phyloP scores from a whole-genome alignment of 768 basidiomycete species.

The Phylloporus rhodoxanthus region DNA sequence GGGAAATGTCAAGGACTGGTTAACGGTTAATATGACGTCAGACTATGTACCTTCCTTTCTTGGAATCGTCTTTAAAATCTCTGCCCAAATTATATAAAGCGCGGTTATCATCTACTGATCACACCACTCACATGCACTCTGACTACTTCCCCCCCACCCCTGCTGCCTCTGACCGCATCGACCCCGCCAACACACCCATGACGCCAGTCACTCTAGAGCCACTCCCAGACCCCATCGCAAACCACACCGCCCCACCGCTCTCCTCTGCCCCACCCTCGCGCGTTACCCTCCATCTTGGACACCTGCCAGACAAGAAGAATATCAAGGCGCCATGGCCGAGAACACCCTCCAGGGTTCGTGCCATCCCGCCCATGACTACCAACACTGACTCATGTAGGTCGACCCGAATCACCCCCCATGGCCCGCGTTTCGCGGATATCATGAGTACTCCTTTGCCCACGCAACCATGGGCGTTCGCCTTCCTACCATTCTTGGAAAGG shows the following conservation, averaged over 20 bases:
- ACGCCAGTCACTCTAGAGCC: not conserved
- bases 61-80: constrained; percentile 12
- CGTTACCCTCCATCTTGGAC: constrained; percentile 68
- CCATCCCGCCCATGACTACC: constrained; percentile 4
- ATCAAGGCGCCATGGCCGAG: constrained; percentile 70
- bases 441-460: constrained; percentile 79
- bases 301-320: constrained; percentile 67
- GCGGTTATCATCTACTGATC: no score
- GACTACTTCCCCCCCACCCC: constrained; percentile 30
- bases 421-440: constrained; percentile 77
- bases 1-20: not conserved
- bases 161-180: constrained; percentile 18
- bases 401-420: constrained; percentile 82
- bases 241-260: constrained; percentile 6
- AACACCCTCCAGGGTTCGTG: constrained; percentile 60
- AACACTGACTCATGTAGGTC: constrained; percentile 38
- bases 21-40: constrained; percentile 23
- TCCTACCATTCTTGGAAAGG: constrained; percentile 93
- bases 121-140: constrained; percentile 3
- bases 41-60: constrained; percentile 25
- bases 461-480: constrained; percentile 96
- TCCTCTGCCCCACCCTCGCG: constrained; percentile 42
- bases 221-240: not conserved
- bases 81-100: constrained; percentile 26
- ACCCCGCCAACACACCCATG: constrained; percentile 4